Evolutionary conservation across 139 green algal species (phyloP).

Genomic region (Pseudopediastrum boryanum): DNA sequence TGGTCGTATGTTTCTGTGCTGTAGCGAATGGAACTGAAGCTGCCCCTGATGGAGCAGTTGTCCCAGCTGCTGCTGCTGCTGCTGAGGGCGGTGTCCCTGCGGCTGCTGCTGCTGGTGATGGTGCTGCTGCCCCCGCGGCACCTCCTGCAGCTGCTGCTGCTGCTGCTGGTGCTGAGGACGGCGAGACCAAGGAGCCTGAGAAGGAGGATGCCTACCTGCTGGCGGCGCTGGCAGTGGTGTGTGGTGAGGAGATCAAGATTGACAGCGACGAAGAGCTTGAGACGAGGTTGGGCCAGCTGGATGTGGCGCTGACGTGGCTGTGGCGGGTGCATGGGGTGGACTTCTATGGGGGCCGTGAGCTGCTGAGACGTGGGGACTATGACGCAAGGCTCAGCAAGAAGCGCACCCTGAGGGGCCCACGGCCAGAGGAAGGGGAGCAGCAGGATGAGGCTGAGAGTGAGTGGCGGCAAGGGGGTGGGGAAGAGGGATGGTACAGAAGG

Average conservation of each 20-base stretch:
- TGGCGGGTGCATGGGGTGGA: conserved; percentile 92
- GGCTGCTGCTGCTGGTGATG: conserved; percentile 13
- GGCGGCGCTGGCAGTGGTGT: conserved; percentile 19
- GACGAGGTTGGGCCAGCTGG: conserved; percentile 63
- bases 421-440: conserved; percentile 45
- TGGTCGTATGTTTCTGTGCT: too few relatives aligned
- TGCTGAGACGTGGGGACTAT: conserved; percentile 18
- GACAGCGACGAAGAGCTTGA: conserved; percentile 40
- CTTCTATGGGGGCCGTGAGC: conserved; percentile 77
- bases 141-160: conserved; percentile 7
- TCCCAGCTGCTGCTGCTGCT: too few relatives aligned
- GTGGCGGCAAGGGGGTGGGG: conserved; percentile 1
- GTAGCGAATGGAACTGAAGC: too few relatives aligned
- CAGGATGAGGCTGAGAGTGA: not conserved
- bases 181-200: not conserved
- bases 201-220: not conserved
- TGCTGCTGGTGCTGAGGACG: conserved; percentile 3
- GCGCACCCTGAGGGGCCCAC: conserved; percentile 35
- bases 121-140: conserved; percentile 23
- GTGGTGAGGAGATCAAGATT: conserved; percentile 31
- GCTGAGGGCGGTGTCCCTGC: conserved; percentile 30
- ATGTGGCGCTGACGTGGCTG: conserved; percentile 88
- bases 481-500: too few relatives aligned
- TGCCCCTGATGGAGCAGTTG: too few relatives aligned
- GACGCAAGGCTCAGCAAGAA: not conserved